These are phyloP conservation scores for Tuctoria greenei DNA, from an alignment of 176 grass and related monocot species.

Conservation along the genomic window DNA sequence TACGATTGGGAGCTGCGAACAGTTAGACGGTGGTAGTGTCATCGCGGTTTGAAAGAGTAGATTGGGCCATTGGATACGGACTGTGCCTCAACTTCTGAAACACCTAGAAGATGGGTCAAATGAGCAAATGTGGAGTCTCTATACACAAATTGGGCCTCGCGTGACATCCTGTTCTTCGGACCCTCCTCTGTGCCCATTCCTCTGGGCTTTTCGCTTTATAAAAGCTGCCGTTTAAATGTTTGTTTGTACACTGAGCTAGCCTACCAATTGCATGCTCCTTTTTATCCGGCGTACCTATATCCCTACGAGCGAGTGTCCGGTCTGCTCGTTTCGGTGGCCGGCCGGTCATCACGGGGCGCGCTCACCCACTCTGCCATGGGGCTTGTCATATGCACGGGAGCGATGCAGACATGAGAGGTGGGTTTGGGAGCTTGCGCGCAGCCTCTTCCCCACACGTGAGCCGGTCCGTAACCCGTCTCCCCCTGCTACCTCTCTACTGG, in stretches of 20 bases:
- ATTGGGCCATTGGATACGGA: too few relatives aligned
- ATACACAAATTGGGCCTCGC: too few relatives aligned
- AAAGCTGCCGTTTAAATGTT: too few relatives aligned
- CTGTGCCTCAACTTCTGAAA: too few relatives aligned
- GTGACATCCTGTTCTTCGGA: too few relatives aligned
- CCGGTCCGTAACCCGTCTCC: neutral
- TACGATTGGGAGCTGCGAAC: too few relatives aligned
- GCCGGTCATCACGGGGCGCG: neutral
- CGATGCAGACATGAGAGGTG: constrained; percentile 24
- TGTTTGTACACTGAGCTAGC: neutral
- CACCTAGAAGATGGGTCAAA: too few relatives aligned
- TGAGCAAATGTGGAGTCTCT: too few relatives aligned
- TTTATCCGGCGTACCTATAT: neutral
- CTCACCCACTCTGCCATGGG: neutral
- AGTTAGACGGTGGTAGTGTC: too few relatives aligned
- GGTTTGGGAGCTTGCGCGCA: constrained; percentile 51
- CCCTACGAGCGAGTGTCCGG: neutral
- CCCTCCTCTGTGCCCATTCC: too few relatives aligned
- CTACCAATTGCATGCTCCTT: constrained; percentile 9
- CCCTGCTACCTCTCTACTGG: neutral
- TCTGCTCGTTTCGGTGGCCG: neutral
- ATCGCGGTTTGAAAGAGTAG: too few relatives aligned
- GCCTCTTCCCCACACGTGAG: constrained; percentile 67
- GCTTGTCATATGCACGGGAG: constrained; percentile 31
- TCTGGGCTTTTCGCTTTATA: too few relatives aligned